Percentiles rank a stretch among this genome's conserved stretches.
Conservation (phyloP, 768 basidiomycete genomes). For the Candolleomyces aberdarensis region DNA sequence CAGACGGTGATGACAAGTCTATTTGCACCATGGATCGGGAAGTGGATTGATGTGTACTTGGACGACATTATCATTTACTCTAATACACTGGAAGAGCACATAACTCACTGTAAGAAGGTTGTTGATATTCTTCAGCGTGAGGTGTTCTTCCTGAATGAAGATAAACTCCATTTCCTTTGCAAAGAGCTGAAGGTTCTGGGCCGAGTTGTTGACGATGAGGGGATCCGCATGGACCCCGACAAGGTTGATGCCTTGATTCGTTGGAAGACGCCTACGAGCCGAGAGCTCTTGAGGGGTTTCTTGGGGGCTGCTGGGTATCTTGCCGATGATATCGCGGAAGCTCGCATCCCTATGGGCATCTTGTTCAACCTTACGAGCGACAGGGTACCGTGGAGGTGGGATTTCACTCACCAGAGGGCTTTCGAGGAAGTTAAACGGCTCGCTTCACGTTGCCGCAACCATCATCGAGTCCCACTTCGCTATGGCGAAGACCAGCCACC, state of each 20-base stretch:
- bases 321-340: constrained; percentile 19
- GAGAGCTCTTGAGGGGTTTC: constrained; percentile 12
- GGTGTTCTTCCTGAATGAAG: constrained; percentile 20
- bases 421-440: constrained; percentile 28
- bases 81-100: constrained; percentile 27
- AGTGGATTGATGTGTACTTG: constrained; percentile 11
- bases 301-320: constrained; percentile 9
- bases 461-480: constrained; percentile 15
- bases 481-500: constrained; percentile 15
- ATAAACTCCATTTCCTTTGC: constrained; percentile 8
- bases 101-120: constrained; percentile 16
- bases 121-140: constrained; percentile 20
- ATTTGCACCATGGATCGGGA: constrained; percentile 3
- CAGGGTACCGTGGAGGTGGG: constrained; percentile 17
- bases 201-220: constrained; percentile 26
- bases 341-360: constrained; percentile 27
- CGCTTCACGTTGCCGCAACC: constrained; percentile 9
- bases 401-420: constrained; percentile 17
- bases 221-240: constrained; percentile 35
- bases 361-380: constrained; percentile 19
- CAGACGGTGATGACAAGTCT: constrained; percentile 30
- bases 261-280: constrained; percentile 18
- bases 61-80: constrained; percentile 18
- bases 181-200: constrained; percentile 31
- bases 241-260: constrained; percentile 27